Base-by-base conservation (phyloP, 805 yeast species). In the Saccharomycopsis fodiens region DNA sequence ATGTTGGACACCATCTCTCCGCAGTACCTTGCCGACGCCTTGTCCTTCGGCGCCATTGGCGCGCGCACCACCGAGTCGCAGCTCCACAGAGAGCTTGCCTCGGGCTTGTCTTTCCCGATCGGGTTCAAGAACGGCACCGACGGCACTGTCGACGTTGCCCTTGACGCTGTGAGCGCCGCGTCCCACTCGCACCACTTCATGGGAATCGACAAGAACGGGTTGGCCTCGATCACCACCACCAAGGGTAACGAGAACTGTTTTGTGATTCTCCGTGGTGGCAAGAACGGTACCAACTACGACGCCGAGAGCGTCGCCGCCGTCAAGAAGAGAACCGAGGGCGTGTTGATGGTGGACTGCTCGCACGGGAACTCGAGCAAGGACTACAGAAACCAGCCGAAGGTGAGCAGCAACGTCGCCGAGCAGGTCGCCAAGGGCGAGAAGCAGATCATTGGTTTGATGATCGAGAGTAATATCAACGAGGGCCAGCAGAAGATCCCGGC, bases 21-120 rank as follows among this genome's bases (percentile, higher is more conserved):
- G 1, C 96, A 91, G 72, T 91, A 84, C 68, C 74, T 91, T 58
- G 78, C 93, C 42, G 98, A 91, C 65, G 77, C 91, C 55, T 83
- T 91, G 74, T 85, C 96, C 21, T 78, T 93, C 44, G 98, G 98
- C 59, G 98, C 98, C 41, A 89, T 91, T 63, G 98, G 98, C 59
- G 98, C 98, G 34, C 83, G 98, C 73, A 91, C 98, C 39, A 91
- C 98, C 34, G 98, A 91, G 70, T 88, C 96, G 34, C 98, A 91
- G 70, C 77, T 91, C 45, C 98, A 91, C 66, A 82, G 98, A 65
- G 98, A 91, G 66, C 76, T 91, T 55, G 96, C 97, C 3, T 88
- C 97, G 1, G 98, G 97, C 27, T 71, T 93, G 39, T 85, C 96
- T 2, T 91, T 93, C 87, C 98, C 98, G 36, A 87, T 91, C 49